Base-by-base conservation (phyloP, 495 filamentous ascomycete species). In the Aspergillus nanangensis region DNA sequence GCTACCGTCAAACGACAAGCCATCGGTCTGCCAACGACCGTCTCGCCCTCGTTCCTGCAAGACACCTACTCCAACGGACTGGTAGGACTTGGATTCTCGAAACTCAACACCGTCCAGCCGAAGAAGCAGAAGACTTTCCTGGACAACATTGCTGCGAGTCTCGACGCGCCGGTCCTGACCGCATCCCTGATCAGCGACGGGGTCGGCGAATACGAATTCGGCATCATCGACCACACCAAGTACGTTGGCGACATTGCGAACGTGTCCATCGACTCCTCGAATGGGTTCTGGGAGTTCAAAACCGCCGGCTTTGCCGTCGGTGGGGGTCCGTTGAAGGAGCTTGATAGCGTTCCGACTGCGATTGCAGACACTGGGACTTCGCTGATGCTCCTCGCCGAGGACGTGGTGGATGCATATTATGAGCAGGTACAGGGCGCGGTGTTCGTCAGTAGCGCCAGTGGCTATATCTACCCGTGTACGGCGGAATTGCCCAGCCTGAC, bases 211-310 rank as follows among this genome's bases (percentile, higher is more conserved):
- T 95, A 90, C 59, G 83, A 88, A 45, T 93, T 93, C 62, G 89
- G 89, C 19, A 63, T 50, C 37, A 81, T 92, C 57, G 86, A 92
- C 58, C 55, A 53, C 2, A 65, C 55, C 53, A 82, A 88, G 60
- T 90, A 85, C 65, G 68, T 57, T 1, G 86, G 87, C 19, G 49
- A 66, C 0, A 69, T 92, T 56, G 66, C 69, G 9, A 91, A 84
- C 58, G 69, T 85, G 48, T 70, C 69, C 21, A 74, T 91, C 49
- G 77, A 89, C 53, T 67, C 65, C 10, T 70, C 74, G 1, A 61
- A 70, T 9, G 89, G 89, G 19, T 90, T 86, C 74, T 94, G 89
- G 89, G 66, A 86, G 55, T 84, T 90, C 53, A 57, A 76, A 3
- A 81, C 84, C 18, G 61, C 70, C 3, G 55, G 56, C 2, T 90